Conservation (phyloP, 495 filamentous ascomycete species). For the Neurospora pannonica region DNA sequence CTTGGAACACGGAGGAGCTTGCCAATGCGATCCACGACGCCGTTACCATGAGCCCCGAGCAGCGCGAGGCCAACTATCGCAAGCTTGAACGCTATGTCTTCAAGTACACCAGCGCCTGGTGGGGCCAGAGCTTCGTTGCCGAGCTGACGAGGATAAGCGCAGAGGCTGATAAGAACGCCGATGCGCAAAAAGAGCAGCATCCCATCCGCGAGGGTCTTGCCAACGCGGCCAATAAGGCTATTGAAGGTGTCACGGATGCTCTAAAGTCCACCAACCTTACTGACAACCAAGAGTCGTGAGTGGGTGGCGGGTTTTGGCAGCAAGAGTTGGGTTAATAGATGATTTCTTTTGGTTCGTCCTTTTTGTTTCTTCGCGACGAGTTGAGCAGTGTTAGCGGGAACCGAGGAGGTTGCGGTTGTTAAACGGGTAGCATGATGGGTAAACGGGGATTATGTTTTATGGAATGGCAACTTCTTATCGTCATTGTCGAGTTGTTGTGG, state of each 20-base stretch:
- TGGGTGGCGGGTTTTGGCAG: not conserved
- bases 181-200: constrained; percentile 1
- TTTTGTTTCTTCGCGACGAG: not conserved
- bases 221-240: constrained; percentile 10
- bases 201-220: constrained; percentile 8
- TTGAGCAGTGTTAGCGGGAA: not conserved
- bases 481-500: not conserved
- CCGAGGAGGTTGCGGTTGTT: not conserved
- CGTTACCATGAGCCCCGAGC: constrained; percentile 76
- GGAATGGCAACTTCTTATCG: not conserved
- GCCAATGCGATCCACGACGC: constrained; percentile 77
- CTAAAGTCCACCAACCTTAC: not conserved
- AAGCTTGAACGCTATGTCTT: constrained; percentile 78
- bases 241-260: constrained; percentile 8
- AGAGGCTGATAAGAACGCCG: constrained; percentile 8
- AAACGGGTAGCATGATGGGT: not conserved
- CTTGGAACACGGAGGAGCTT: constrained; percentile 83
- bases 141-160: constrained; percentile 58
- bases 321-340: not conserved
- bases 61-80: constrained; percentile 69
- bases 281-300: not conserved
- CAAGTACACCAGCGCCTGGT: constrained; percentile 92
- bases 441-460: not conserved
- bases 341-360: not conserved
- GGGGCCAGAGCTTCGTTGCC: constrained; percentile 88